Evolutionary conservation across 129 eudicot species (phyloP).

Genomic region (Arctium minus): DNA sequence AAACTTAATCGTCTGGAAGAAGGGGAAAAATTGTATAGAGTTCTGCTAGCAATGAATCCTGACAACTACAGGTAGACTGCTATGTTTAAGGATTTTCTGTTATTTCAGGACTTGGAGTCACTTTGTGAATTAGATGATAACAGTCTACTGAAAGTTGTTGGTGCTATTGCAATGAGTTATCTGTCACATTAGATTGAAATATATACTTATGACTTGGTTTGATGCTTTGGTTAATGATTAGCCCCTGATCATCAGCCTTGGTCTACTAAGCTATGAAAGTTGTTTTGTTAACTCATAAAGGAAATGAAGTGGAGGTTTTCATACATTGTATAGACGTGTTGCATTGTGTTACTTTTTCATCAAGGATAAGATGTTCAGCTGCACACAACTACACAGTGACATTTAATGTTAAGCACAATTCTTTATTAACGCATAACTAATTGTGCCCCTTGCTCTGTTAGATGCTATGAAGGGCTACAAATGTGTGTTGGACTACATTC

Average conservation of each 20-base stretch:
- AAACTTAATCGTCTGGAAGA: constrained; percentile 59
- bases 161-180: background rate
- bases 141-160: background rate
- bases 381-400: no score
- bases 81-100: background rate
- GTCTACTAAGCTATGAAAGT: no score
- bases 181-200: background rate
- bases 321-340: no score
- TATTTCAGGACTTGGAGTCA: background rate
- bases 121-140: background rate
- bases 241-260: no score
- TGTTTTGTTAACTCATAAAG: no score
- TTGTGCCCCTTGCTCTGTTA: constrained; percentile 17
- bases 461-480: constrained; percentile 93
- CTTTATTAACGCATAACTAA: background rate
- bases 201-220: background rate
- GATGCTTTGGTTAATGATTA: no score
- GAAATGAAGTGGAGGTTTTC: background rate
- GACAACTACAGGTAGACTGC: constrained; percentile 67
- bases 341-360: background rate
- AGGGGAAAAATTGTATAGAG: constrained; percentile 57
- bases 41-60: constrained; percentile 71
- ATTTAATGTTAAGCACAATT: background rate
- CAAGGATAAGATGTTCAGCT: background rate
- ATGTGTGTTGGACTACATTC: constrained; percentile 70